Evolutionary conservation across 768 basidiomycete species (phyloP), one percentile per base, ranked within the genome.

Genomic region (Termitomyces eurrhizus): DNA sequence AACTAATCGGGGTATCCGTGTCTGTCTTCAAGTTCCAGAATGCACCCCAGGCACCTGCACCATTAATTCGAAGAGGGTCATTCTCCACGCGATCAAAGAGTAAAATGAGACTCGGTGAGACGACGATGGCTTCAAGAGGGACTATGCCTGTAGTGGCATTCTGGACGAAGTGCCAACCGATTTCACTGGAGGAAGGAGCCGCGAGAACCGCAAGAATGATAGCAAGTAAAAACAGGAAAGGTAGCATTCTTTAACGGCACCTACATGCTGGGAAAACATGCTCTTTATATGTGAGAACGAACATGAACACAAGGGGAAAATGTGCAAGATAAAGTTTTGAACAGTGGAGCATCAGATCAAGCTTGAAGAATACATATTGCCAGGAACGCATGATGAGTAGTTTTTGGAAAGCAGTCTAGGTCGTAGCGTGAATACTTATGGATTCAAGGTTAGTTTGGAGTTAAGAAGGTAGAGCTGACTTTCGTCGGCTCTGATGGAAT

Each of bases 31-130:
- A 63, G 57, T 80, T 72, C 65, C 78, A 75, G 16, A 81, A 67
- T 7, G 76, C 78, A 33, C 75, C 77, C 80, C 80, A 80, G 8
- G 80, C 80, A 18, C 76, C 68, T 60, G 79, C 78, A 1, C 74
- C 75, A 54, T 78, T 71, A 57, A 80, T 68, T 21, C 65, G 70
- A 1, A 80, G 66, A 13, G 78, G 75, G 48, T 81, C 79, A 59
- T 80, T 70, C 48, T 63, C 55, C 21, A 58, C 62, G 18, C 62
- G 62, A 29, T 63, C 62, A n/a, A 70, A 70, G 58, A 70, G 65
- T 16, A 71, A 29, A 16, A 67, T 64, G 11, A 70, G 62, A 1
- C 64, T 71, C 5, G 68, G 68, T 4, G 69, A 70, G 49, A 71
- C 65, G 8, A 71, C 64, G 18, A 70, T 71, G 18, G 67, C 60